Percentiles rank a stretch among this genome's conserved stretches.
Evolutionary conservation across 495 filamentous ascomycete species (phyloP).

Genomic region (Aspergillus campestris): DNA sequence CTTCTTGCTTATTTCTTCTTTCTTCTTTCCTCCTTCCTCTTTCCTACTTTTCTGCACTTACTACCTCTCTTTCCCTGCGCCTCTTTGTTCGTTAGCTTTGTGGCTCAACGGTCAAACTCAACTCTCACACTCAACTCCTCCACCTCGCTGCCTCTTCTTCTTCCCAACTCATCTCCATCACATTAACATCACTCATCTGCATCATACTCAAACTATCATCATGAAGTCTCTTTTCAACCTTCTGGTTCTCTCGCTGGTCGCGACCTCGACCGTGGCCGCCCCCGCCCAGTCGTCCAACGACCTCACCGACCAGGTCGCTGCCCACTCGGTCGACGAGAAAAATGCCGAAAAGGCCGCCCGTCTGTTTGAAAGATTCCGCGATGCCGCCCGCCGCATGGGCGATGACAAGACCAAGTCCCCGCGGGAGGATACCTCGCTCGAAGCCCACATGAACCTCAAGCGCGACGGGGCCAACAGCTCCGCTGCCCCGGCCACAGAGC

Average conservation of each 20-base stretch:
- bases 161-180: no score
- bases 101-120: no score
- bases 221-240: conserved; percentile 17
- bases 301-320: conserved; percentile 1
- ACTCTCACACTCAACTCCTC: no score
- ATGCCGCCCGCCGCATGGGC: conserved; percentile 44
- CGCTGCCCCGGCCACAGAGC: conserved; percentile 12
- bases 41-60: background rate
- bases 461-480: conserved; percentile 23
- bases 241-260: conserved; percentile 18
- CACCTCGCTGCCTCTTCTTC: no score
- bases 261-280: conserved; percentile 18
- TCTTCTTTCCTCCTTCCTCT: background rate
- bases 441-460: conserved; percentile 35
- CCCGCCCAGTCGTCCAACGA: background rate
- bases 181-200: no score
- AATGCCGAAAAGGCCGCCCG: conserved; percentile 44
- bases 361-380: conserved; percentile 39
- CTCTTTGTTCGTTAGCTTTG: background rate
- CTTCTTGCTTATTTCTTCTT: conserved; percentile 12
- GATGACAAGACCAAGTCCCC: conserved; percentile 38
- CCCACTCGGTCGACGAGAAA: conserved; percentile 19
- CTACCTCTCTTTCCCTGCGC: no score
- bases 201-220: conserved; percentile 1
- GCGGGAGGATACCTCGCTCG: conserved; percentile 37